Evolutionary conservation across 2,329 filamentous ascomycete species (phyloP).

Genomic region (Xylariaceae sp.): DNA sequence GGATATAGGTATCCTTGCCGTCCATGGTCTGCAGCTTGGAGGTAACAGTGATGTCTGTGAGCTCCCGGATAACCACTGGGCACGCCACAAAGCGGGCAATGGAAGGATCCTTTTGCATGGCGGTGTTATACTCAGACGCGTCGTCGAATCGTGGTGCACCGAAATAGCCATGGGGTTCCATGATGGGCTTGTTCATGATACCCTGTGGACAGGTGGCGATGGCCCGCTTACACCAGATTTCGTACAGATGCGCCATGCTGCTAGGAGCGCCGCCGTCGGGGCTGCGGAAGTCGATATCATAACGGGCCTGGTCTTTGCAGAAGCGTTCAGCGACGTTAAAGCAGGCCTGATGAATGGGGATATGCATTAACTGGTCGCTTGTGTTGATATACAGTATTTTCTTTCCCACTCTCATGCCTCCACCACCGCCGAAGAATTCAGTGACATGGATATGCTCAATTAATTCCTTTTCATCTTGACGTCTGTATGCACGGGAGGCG

Average conservation of each 20-base stretch:
- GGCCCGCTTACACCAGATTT: conserved; percentile 37
- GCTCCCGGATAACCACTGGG: not conserved
- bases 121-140: not conserved
- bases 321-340: conserved; percentile 24
- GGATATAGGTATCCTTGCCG: not conserved
- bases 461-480: not conserved
- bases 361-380: conserved; percentile 13
- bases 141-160: not conserved
- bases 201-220: conserved; percentile 12
- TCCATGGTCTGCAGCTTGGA: conserved; percentile 16
- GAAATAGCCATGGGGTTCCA: conserved; percentile 23
- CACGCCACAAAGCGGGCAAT: conserved; percentile 11
- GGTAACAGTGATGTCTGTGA: conserved; percentile 16
- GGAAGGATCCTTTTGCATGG: not conserved
- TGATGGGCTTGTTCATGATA: conserved; percentile 16
- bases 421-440: conserved; percentile 20
- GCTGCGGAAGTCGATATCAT: conserved; percentile 24
- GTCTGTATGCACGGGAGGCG: not conserved
- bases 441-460: conserved; percentile 7
- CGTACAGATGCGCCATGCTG: conserved; percentile 34
- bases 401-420: not conserved
- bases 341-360: conserved; percentile 34
- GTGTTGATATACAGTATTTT: conserved; percentile 20
- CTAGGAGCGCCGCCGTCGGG: conserved; percentile 22
- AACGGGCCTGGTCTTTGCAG: conserved; percentile 24